Evolutionary conservation across 2,329 filamentous ascomycete genomes (phyloP).

Genomic region (Paradendryphiella salina): DNA sequence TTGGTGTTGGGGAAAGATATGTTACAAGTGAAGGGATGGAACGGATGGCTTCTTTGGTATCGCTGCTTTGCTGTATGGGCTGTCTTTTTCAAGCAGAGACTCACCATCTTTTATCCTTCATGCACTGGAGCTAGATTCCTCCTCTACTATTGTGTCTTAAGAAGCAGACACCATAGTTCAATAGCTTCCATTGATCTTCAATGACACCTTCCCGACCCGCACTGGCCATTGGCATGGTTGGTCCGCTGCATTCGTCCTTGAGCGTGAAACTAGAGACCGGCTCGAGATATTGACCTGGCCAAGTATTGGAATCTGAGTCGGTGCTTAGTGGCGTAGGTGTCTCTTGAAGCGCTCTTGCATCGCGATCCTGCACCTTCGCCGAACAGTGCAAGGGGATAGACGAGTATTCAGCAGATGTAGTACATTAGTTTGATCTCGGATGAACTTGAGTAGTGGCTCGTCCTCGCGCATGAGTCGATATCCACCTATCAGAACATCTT

Average conservation of each 20-base stretch:
- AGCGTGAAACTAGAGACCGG: background rate
- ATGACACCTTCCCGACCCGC: slow-evolving; percentile 6
- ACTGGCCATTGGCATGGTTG: background rate
- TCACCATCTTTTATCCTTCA: background rate
- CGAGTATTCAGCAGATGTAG: too few relatives aligned
- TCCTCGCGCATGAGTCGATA: background rate
- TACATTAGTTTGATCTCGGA: too few relatives aligned
- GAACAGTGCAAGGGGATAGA: too few relatives aligned
- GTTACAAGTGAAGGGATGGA: background rate
- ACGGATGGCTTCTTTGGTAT: background rate
- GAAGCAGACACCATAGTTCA: background rate
- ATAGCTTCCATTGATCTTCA: background rate
- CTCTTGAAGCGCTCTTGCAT: too few relatives aligned
- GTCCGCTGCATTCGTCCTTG: background rate
- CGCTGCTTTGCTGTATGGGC: background rate
- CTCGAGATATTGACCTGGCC: background rate
- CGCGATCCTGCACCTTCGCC: too few relatives aligned
- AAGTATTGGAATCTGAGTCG: background rate
- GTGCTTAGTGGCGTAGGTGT: too few relatives aligned
- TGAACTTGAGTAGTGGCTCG: too few relatives aligned
- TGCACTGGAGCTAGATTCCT: background rate
- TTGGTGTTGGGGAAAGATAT: background rate
- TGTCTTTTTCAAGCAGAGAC: background rate
- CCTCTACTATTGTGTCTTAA: background rate
- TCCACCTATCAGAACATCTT: background rate